Evolutionary conservation across 139 green algal species (phyloP), one percentile per base, ranked within the genome.

Genomic region (Raphidocelis subcapitata): DNA sequence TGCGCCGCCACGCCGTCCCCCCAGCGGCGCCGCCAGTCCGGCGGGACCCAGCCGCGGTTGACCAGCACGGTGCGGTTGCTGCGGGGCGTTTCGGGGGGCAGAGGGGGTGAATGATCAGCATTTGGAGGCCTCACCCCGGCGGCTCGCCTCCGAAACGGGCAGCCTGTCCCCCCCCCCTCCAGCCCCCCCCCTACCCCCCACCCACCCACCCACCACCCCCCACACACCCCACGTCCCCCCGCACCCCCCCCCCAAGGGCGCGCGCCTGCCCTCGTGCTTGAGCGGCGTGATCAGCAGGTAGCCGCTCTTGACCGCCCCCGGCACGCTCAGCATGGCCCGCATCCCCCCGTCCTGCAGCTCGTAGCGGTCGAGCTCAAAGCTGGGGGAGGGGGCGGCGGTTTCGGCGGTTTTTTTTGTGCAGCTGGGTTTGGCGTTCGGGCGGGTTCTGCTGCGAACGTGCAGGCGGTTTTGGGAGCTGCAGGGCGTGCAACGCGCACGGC

Each of bases 1-100:
- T 47, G 33, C 62, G 32, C 62, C 16, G 28, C 18, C 59, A 46
- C 18, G 41, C 36, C 63, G 56, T 73, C 21, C 52, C 28, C 47
- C 72, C 72, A 69, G 36, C 72, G 44, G 14, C 63, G n/a, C 47
- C 64, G 60, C 74, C 74, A 81, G 41, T 54, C 59, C n/a, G 69
- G 66, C 1, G 74, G 74, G 15, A 75, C 74, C 74, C 74, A 81
- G 59, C 74, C 74, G 4, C 74, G 51, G 59, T 74, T 74, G 2
- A 81, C 74, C 4, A 81, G 67, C 29, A 81, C 63, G 2, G 73
- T 72, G 32, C 69, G 73, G 37, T 79, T 41, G 26, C 73, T 67
- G 65, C 21, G 31, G 23, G 55, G n/a, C 26, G 14, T 10, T 0
- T 5, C 14, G 46, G 46, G 14, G 46, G 12, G 46, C 12, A 52